phyloP scores from a whole-genome alignment of 2,329 filamentous ascomycete species.

The Aureobasidium zeae region DNA sequence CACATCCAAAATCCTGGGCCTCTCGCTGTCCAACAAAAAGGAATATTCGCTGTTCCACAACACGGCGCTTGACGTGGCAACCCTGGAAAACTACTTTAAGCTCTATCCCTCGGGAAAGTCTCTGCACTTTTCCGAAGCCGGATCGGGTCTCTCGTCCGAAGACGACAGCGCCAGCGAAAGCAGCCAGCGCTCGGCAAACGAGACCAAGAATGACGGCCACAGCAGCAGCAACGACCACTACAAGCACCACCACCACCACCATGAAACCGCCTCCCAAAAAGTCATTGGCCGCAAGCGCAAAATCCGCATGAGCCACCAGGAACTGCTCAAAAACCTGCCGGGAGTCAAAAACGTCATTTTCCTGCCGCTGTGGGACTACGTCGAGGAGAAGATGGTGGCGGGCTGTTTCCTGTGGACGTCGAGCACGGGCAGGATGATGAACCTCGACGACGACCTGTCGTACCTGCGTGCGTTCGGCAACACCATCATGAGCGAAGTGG shows the following conservation, averaged over 20 bases:
- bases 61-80: constrained; percentile 12
- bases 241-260: too few species aligned
- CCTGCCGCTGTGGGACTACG: constrained; percentile 44
- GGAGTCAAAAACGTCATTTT: constrained; percentile 35
- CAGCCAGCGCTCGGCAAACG: constrained; percentile 6
- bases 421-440: constrained; percentile 29
- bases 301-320: constrained; percentile 28
- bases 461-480: constrained; percentile 32
- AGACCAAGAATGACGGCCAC: background rate
- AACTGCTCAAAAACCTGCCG: constrained; percentile 32
- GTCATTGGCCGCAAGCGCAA: constrained; percentile 22
- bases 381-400: constrained; percentile 30
- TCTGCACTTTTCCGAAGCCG: constrained; percentile 23
- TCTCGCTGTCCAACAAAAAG: constrained; percentile 13
- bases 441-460: constrained; percentile 29
- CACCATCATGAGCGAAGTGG: constrained; percentile 33
- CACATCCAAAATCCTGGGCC: constrained; percentile 5
- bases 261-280: constrained; percentile 16
- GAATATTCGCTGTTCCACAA: constrained; percentile 11
- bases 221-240: too few species aligned
- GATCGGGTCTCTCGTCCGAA: constrained; percentile 20
- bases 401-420: constrained; percentile 33
- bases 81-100: constrained; percentile 24
- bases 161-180: constrained; percentile 21
- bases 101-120: constrained; percentile 23